A percentile compares a stretch with the other conserved stretches of the same genome.
Evolutionary conservation across 164 flowering plant genomes (phyloP).

Genomic region (Magnolia kwangsiensis): DNA sequence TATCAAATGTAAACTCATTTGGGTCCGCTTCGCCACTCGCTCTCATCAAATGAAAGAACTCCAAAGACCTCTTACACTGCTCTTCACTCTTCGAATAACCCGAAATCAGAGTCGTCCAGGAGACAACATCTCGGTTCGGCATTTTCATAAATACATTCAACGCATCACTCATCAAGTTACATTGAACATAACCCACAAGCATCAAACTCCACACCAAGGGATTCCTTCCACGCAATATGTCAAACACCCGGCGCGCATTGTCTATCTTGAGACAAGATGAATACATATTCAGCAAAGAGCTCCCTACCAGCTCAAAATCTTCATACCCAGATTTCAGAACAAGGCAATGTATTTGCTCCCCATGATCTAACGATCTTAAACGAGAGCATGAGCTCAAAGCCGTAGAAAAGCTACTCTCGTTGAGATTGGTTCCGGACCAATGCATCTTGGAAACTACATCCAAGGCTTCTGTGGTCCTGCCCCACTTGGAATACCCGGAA

Average conservation of each 20-base stretch:
- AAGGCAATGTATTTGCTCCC: conserved; percentile 53
- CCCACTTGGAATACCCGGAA: conserved; percentile 51
- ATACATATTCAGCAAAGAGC: conserved; percentile 49
- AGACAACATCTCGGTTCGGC: conserved; percentile 44
- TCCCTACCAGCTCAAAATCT: conserved; percentile 49
- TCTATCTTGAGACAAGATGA: conserved; percentile 33
- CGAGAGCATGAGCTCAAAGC: conserved; percentile 47
- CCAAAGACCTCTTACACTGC: conserved; percentile 43
- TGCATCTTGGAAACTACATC: conserved; percentile 44
- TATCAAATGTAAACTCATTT: conserved; percentile 64
- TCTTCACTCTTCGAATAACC: conserved; percentile 49
- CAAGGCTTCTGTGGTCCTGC: conserved; percentile 34
- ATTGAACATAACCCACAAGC: conserved; percentile 57
- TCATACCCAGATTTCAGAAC: conserved; percentile 52
- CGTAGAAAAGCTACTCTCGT: conserved; percentile 51
- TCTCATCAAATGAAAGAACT: conserved; percentile 56
- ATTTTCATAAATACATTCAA: conserved; percentile 36
- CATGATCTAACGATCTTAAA: conserved; percentile 20
- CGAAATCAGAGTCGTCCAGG: conserved; percentile 62
- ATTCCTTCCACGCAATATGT: conserved; percentile 31
- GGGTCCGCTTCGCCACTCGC: conserved; percentile 39
- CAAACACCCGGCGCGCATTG: conserved; percentile 46
- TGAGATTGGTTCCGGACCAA: conserved; percentile 26
- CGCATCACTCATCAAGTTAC: conserved; percentile 47
- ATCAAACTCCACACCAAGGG: conserved; percentile 50